Conservation (phyloP, 768 basidiomycete species). For the Holtermannia corniformis region DNA sequence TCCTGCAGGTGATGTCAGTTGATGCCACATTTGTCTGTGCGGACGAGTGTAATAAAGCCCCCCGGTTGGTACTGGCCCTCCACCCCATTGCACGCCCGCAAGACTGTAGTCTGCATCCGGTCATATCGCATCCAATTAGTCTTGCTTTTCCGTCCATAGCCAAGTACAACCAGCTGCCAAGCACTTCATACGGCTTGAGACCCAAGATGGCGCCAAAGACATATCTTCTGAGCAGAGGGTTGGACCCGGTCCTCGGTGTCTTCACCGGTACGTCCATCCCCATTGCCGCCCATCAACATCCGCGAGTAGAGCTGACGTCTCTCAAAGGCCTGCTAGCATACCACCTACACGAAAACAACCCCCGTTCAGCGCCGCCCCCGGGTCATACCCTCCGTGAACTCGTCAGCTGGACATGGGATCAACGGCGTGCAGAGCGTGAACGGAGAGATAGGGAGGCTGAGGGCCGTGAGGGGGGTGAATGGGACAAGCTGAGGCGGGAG, state of each 20-base stretch:
- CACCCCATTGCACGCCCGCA: no score
- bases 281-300: background rate
- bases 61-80: no score
- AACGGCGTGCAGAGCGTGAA: constrained; percentile 6
- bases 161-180: no score
- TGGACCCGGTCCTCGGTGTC: constrained; percentile 37
- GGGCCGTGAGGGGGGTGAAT: constrained; percentile 20
- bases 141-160: no score
- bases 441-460: constrained; percentile 4
- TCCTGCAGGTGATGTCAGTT: no score
- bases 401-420: constrained; percentile 33
- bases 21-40: no score
- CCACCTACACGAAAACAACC: constrained; percentile 40
- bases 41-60: no score
- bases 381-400: constrained; percentile 39
- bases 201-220: constrained; percentile 17
- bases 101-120: no score
- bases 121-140: no score
- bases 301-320: no score
- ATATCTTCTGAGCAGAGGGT: constrained; percentile 37
- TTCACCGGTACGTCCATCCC: constrained; percentile 24
- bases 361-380: constrained; percentile 31
- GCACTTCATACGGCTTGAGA: no score
- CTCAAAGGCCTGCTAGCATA: constrained; percentile 35
- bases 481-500: constrained; percentile 32